Evolutionary conservation across 2,329 filamentous ascomycete species (phyloP).

Genomic region (Myriosclerotinia duriaeana): DNA sequence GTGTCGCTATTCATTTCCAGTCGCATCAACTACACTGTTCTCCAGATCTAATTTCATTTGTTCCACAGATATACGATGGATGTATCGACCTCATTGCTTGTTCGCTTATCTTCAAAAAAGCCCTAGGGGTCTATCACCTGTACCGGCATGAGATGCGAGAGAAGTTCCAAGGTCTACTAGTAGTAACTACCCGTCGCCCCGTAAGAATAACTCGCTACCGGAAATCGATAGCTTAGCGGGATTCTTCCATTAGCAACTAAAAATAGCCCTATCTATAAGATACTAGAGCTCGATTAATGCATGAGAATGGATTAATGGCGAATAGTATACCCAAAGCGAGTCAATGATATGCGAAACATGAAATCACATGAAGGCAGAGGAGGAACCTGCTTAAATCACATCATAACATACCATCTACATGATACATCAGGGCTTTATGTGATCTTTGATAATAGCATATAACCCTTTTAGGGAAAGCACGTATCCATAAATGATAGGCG

Average conservation of each 20-base stretch:
- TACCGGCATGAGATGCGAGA: not conserved
- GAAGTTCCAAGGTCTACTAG: not conserved
- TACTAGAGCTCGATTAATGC: not conserved
- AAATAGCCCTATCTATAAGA: not conserved
- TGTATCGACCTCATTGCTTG: not conserved
- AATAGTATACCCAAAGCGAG: not conserved
- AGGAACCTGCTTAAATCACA: not conserved
- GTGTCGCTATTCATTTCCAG: not conserved
- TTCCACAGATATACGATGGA: not conserved
- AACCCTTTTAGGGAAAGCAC: not conserved
- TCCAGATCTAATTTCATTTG: not conserved
- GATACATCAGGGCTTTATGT: not conserved
- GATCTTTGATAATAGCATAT: not conserved
- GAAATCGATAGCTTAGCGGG: not conserved
- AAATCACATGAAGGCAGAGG: not conserved
- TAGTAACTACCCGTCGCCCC: not conserved
- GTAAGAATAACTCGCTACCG: not conserved
- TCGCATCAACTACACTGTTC: not conserved
- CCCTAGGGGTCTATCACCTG: not conserved
- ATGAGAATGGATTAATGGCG: not conserved
- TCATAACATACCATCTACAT: not conserved
- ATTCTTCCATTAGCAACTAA: not conserved
- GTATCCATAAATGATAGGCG: not conserved
- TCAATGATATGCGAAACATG: not conserved
- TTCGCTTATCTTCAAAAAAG: not conserved